Base-by-base conservation (phyloP, 495 filamentous ascomycete genomes). In the Trichoderma erinaceum region DNA sequence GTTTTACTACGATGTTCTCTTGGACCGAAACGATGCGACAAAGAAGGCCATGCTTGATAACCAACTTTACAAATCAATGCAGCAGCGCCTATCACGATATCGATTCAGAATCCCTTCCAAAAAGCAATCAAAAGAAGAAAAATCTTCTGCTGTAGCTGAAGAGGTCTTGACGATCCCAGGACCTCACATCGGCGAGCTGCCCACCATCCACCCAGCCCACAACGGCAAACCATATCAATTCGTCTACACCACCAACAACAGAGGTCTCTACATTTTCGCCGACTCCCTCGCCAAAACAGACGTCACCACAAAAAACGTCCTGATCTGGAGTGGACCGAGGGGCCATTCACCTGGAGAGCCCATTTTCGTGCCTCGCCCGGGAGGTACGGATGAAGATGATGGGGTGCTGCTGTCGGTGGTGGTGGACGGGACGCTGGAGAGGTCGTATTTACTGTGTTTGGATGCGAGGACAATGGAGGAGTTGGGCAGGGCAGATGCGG, bases 271-370 rank as follows among this genome's bases (percentile, higher is more conserved):
- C 12, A 86, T 87, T 0, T 78, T 92, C 35, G 73, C 88, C 7
- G 90, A 93, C 69, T 83, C 83, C 0, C 82, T 95, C 27, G 79
- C 84, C 66, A 94, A 93, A 71, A 85, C 87, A 44, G 89, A 94
- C 73, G 80, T 80, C 6, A 74, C 78, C 15, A 89, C 85, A 0
- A 75, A 81, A 35, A 77, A 80, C 58, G 70, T 77, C 1, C 52
- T 75, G 3, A 75, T 77, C n/a, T 92, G 87, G 91, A 75, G 78
- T 3, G 77, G 74, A 13, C 74, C 74, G 15, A 79, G 84, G 63
- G 89, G 83, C 0, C 89, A 92, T 64, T 89, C 84, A 0, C 88
- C 91, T 0, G 87, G 90, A 4, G 91, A 94, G 71, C 81, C 90
- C 0, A 88, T 93, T 61, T 93, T 94, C 69, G 79, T 93, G 0